Evolutionary conservation across 352 stramenopile species (phyloP), one percentile per base, ranked within the genome.

Genomic region (Phytophthora ramorum): DNA sequence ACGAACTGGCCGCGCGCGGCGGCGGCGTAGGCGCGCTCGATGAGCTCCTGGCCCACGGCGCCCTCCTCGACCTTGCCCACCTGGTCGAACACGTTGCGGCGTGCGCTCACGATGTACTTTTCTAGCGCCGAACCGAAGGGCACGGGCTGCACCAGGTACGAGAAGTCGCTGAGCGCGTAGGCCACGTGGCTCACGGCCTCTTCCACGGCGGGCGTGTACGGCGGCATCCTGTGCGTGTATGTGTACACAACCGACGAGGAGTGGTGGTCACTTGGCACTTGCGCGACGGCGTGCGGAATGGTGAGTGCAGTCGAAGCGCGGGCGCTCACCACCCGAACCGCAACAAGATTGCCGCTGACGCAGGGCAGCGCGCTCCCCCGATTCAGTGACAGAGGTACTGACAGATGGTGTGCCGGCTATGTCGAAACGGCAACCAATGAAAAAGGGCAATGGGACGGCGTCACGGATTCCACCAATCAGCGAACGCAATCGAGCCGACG

Each of bases 1-100:
- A 94, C 91, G 63, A 97, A 91, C 69, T 94, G 87, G 2, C 92
- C 93, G 43, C 71, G 69, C 64, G 79, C 78, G 28, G 81, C 79
- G 28, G 82, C 80, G 13, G 79, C 79, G 58, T 91, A 91, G 17
- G 84, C 82, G 35, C 76, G 59, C 46, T 92, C 83, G 37, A 91
- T 74, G 19, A 91, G 73, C 66, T 91, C 80, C 40, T 91, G 79
- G 48, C 74, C 82, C 16, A 73, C 73, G n/a, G 57, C 22, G 24
- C 71, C 54, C 41, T 83, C 69, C 58, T 73, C 48, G 38, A 92
- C 60, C 49, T 90, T 89, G 62, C 81, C 83, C 26, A 92, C 83
- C 63, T 90, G 81, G 75, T 90, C 83, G 58, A 92, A 92, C n/a
- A 92, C 83, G 44, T 90, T 92, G 70, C 81, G 83, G 24, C 81